Conservation (phyloP, 768 basidiomycete species). For the Boletus pseudo-olivaceus region DNA sequence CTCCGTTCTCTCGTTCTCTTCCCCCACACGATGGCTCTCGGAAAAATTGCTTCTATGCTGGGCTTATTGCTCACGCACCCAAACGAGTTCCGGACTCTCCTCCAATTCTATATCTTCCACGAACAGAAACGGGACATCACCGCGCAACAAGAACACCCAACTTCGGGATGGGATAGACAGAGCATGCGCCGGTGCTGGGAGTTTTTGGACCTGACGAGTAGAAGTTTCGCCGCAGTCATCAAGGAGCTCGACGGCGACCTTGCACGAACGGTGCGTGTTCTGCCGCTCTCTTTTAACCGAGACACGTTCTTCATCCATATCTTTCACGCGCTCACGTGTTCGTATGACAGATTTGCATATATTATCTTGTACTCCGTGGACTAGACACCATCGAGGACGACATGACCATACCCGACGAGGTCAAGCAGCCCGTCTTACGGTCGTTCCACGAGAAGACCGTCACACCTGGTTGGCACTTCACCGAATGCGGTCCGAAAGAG, state of each 20-base stretch:
- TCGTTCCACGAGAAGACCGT: constrained; percentile 77
- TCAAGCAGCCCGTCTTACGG: constrained; percentile 84
- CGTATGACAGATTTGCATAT: constrained; percentile 76
- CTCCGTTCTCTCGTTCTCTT: background rate
- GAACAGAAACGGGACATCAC: constrained; percentile 82
- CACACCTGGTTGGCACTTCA: constrained; percentile 83
- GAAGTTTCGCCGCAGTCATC: constrained; percentile 90
- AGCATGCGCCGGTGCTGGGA: constrained; percentile 90
- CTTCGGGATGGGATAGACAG: constrained; percentile 83
- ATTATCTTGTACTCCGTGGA: constrained; percentile 90
- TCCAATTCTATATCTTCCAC: constrained; percentile 83
- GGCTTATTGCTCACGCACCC: constrained; percentile 74
- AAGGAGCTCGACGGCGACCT: constrained; percentile 96
- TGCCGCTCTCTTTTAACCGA: background rate
- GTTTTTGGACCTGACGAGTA: constrained; percentile 82
- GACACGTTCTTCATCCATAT: too few relatives aligned
- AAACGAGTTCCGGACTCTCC: constrained; percentile 73
- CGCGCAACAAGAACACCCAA: constrained; percentile 62
- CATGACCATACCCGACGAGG: constrained; percentile 85
- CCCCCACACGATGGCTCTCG: constrained; percentile 40
- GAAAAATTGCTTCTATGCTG: constrained; percentile 52
- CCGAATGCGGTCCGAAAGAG: constrained; percentile 78
- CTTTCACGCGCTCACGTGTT: background rate
- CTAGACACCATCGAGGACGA: constrained; percentile 99
- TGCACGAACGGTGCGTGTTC: constrained; percentile 74